A percentile compares a stretch with the other conserved stretches of the same genome.
These are phyloP conservation scores for Spongiforma sp. DNA, from an alignment of 1,284 basidiomycete genomes.

Conservation along the genomic window DNA sequence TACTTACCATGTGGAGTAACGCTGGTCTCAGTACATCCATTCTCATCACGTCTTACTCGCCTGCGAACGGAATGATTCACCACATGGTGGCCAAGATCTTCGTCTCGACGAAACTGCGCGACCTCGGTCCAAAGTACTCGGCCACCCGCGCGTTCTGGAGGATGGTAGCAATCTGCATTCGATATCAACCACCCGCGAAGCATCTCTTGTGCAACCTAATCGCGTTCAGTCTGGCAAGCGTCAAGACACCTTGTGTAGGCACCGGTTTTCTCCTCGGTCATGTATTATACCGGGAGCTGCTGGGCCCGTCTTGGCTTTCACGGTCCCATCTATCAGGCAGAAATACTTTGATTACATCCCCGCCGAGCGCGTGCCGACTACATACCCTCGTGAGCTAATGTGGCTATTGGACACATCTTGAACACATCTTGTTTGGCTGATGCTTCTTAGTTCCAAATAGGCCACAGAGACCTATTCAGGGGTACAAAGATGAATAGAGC, in stretches of 20 bases:
- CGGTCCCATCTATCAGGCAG: slow-evolving; percentile 82
- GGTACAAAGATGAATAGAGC: slow-evolving; percentile 49
- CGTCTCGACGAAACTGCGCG: slow-evolving; percentile 31
- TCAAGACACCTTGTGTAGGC: slow-evolving; percentile 24
- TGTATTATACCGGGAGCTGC: slow-evolving; percentile 74
- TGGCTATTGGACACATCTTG: background rate
- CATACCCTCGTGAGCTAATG: slow-evolving; percentile 80
- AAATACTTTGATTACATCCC: slow-evolving; percentile 74
- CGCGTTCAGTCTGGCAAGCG: slow-evolving; percentile 34
- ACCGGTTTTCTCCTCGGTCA: slow-evolving; percentile 66
- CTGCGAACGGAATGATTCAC: slow-evolving; percentile 36
- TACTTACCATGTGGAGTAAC: slow-evolving; percentile 31
- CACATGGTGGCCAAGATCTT: slow-evolving; percentile 33
- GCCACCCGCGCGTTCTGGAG: slow-evolving; percentile 30
- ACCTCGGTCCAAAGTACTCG: slow-evolving; percentile 32
- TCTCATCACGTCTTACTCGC: slow-evolving; percentile 29
- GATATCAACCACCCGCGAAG: slow-evolving; percentile 28
- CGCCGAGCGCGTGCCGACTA: slow-evolving; percentile 78
- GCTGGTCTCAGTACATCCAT: slow-evolving; percentile 34
- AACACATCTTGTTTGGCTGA: background rate
- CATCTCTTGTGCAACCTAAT: slow-evolving; percentile 28
- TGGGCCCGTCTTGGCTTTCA: slow-evolving; percentile 80
- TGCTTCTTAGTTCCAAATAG: slow-evolving; percentile 41
- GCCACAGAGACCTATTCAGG: slow-evolving; percentile 42
- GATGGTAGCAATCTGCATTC: slow-evolving; percentile 32